Percentiles rank a stretch among this genome's conserved stretches.
These are phyloP conservation scores for Ormosia semicastrata DNA, from an alignment of 306 rosid species.

Conservation along the genomic window DNA sequence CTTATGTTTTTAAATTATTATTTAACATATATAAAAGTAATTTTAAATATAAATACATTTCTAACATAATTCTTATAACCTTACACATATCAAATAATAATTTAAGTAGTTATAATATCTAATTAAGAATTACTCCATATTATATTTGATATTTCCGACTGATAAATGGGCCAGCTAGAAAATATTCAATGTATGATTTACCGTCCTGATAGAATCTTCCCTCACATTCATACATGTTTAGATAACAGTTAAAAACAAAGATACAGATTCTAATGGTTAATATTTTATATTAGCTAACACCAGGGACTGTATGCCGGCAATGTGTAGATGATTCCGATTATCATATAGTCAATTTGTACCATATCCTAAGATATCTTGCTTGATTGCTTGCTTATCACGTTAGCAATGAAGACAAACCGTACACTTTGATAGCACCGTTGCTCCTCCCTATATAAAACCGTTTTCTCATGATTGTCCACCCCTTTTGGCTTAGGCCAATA, in stretches of 20 bases:
- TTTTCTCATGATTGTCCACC: not conserved
- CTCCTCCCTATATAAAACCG: not conserved
- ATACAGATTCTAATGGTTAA: not conserved
- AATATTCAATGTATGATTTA: not conserved
- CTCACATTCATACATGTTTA: not conserved
- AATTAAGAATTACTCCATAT: not conserved
- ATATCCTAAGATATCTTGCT: not conserved
- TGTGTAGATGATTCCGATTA: not conserved
- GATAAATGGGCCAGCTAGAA: not conserved
- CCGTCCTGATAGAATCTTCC: not conserved
- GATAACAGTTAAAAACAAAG: not conserved
- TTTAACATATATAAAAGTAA: too few relatives aligned
- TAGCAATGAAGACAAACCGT: not conserved
- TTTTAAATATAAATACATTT: too few relatives aligned
- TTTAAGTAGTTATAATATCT: too few relatives aligned
- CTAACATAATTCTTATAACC: too few relatives aligned
- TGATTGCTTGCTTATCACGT: not conserved
- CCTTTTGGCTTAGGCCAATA: not conserved
- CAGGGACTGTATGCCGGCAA: constrained; percentile 21
- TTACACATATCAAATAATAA: too few relatives aligned
- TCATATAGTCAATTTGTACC: not conserved
- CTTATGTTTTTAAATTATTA: too few relatives aligned
- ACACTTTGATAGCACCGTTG: not conserved
- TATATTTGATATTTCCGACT: not conserved
- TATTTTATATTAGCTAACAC: not conserved